Conservation (phyloP, 495 filamentous ascomycete species). For the Viridothelium virens region DNA sequence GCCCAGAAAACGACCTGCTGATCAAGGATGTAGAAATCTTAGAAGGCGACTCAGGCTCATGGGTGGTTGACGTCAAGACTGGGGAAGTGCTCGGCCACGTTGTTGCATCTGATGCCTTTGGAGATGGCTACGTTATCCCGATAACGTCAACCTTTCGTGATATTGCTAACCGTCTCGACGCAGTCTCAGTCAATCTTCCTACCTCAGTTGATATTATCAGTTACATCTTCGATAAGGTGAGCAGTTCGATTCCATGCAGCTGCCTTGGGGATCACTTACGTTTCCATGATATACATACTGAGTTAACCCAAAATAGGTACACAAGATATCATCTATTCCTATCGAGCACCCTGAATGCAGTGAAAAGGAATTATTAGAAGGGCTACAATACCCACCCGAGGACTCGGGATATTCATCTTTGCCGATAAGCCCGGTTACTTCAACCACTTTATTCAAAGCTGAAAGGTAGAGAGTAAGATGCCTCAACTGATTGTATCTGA, state of each 20-base stretch:
- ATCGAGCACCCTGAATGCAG: neutral
- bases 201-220: constrained; percentile 1
- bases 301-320: neutral
- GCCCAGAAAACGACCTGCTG: neutral
- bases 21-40: neutral
- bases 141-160: neutral
- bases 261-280: neutral
- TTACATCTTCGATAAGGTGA: neutral
- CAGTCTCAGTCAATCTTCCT: constrained; percentile 7
- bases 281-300: neutral
- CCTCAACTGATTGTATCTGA: no score
- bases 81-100: constrained; percentile 27
- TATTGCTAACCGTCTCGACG: neutral
- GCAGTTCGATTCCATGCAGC: neutral
- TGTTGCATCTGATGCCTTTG: constrained; percentile 26
- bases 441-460: no score
- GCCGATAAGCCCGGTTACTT: neutral
- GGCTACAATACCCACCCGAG: neutral
- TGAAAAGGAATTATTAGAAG: neutral
- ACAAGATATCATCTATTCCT: neutral
- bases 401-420: neutral
- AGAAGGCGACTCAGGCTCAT: constrained; percentile 26
- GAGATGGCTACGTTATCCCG: constrained; percentile 24
- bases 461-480: no score
- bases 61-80: constrained; percentile 23